These are phyloP conservation scores for Filobasidium floriforme DNA, from an alignment of 768 basidiomycete species.

Conservation along the genomic window DNA sequence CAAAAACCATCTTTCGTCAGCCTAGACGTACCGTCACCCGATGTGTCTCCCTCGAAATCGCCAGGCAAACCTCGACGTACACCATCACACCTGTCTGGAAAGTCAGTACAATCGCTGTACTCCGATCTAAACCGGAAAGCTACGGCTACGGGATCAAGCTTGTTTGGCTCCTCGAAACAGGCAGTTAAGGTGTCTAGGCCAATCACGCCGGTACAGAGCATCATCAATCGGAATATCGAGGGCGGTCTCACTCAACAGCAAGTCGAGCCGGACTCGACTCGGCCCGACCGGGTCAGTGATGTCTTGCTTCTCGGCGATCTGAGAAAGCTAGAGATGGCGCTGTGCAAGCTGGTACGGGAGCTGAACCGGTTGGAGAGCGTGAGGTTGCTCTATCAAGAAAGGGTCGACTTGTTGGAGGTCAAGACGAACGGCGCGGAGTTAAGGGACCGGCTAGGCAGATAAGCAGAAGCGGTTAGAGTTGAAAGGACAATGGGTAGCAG, in stretches of 20 bases:
- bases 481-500: not conserved
- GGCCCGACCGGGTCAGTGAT: not conserved
- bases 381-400: not conserved
- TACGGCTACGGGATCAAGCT: not conserved
- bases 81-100: not conserved
- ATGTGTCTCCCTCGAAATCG: not conserved
- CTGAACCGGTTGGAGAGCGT: not conserved
- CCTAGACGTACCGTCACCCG: no score
- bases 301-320: not conserved
- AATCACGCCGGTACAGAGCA: not conserved
- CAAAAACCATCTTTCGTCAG: no score
- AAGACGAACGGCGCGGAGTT: not conserved
- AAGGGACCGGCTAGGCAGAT: not conserved
- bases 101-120: not conserved
- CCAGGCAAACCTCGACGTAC: not conserved
- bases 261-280: not conserved
- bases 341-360: not conserved
- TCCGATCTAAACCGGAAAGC: not conserved
- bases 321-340: not conserved
- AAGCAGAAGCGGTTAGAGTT: not conserved
- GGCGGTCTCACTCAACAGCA: not conserved
- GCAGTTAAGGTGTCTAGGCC: not conserved
- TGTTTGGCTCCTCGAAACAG: not conserved
- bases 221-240: not conserved
- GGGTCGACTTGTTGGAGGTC: conserved; percentile 1